Conservation (phyloP, 164 flowering plant genomes). For the Chloranthus sessilifolius region DNA sequence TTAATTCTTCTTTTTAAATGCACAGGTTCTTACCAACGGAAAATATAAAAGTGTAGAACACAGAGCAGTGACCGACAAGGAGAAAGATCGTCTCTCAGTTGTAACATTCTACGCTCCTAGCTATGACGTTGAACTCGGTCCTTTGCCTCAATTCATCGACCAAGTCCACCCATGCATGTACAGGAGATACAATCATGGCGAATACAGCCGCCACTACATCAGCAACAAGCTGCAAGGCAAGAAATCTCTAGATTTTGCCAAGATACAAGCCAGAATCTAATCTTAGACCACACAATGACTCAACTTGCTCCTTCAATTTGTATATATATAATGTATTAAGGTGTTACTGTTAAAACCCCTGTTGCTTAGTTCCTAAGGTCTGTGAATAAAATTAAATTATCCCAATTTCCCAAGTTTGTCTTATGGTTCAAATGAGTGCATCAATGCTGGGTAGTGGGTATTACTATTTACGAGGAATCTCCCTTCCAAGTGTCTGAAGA, state of each 20-base stretch:
- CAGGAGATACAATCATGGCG: slow-evolving; percentile 84
- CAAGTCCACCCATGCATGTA: slow-evolving; percentile 57
- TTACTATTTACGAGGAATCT: too few species aligned
- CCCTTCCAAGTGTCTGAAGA: too few species aligned
- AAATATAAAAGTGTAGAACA: slow-evolving; percentile 92
- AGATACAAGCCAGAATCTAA: slow-evolving; percentile 26
- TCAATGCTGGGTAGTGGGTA: too few species aligned
- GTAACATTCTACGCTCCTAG: slow-evolving; percentile 93
- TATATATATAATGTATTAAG: not conserved
- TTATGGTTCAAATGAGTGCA: too few species aligned
- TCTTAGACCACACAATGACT: slow-evolving; percentile 4
- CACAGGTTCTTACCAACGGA: slow-evolving; percentile 91
- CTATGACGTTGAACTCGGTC: slow-evolving; percentile 74
- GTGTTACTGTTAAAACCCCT: not conserved
- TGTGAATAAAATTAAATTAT: too few species aligned
- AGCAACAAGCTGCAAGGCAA: slow-evolving; percentile 84
- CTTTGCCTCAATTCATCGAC: slow-evolving; percentile 52
- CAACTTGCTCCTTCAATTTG: too few species aligned
- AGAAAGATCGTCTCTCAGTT: slow-evolving; percentile 68
- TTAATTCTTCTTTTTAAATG: not conserved
- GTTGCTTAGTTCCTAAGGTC: slow-evolving; percentile 6
- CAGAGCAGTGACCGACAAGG: slow-evolving; percentile 74
- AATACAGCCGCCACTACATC: slow-evolving; percentile 73
- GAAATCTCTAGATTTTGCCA: slow-evolving; percentile 79
- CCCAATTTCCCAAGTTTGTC: too few species aligned